Percentiles rank a stretch among this genome's conserved stretches.
phyloP scores from a whole-genome alignment of 1,139 yeast species.

The Candida sp. region DNA sequence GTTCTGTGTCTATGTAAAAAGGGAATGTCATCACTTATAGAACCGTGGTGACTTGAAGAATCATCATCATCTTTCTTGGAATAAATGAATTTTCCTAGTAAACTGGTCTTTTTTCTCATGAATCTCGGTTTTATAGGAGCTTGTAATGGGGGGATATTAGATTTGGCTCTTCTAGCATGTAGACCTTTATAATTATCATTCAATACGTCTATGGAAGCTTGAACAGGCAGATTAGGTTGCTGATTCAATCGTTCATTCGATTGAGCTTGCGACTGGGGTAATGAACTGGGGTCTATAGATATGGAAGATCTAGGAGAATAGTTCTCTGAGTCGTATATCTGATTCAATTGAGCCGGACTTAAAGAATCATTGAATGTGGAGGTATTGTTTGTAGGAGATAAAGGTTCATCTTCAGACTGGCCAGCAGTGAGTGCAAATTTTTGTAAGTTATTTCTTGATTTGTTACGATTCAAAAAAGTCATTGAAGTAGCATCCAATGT shows the following conservation, averaged over 20 bases:
- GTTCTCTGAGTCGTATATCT: constrained; percentile 9
- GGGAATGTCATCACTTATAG: constrained; percentile 1
- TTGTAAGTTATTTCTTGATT: constrained; percentile 18
- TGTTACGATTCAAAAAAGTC: constrained; percentile 30
- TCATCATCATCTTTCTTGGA: constrained; percentile 35
- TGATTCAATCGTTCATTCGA: neutral
- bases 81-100: constrained; percentile 48
- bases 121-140: constrained; percentile 52
- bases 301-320: constrained; percentile 22
- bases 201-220: constrained; percentile 4
- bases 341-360: neutral
- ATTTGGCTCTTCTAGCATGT: constrained; percentile 36
- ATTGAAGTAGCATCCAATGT: constrained; percentile 8
- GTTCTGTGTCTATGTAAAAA: constrained; percentile 1
- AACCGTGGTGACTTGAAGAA: constrained; percentile 3
- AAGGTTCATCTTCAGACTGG: constrained; percentile 9
- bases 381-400: constrained; percentile 9
- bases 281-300: constrained; percentile 16
- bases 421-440: constrained; percentile 8
- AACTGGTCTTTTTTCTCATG: constrained; percentile 38
- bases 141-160: constrained; percentile 44
- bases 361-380: constrained; percentile 2
- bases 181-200: constrained; percentile 46
- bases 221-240: neutral
- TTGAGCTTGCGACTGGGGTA: constrained; percentile 2